phyloP scores from a whole-genome alignment of 2,329 filamentous ascomycete species.

The Geosmithia putterillii region DNA sequence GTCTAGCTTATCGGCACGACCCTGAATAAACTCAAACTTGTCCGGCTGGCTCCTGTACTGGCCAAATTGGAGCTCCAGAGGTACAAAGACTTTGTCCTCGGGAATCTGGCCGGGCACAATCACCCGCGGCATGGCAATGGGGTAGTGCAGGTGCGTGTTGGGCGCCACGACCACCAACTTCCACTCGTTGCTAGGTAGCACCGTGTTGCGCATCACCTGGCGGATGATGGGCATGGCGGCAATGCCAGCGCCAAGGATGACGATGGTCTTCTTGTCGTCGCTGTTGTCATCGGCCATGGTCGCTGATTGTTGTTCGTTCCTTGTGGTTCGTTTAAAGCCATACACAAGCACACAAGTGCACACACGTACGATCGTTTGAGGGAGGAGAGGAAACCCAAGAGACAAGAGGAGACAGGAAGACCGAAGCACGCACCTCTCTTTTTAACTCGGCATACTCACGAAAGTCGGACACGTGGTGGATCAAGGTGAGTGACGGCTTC shows the following conservation, averaged over 20 bases:
- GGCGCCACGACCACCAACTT: conserved; percentile 33
- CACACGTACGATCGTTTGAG: too few species aligned
- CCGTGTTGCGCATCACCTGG: conserved; percentile 32
- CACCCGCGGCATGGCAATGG: conserved; percentile 31
- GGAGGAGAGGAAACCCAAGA: too few species aligned
- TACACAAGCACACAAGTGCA: too few species aligned
- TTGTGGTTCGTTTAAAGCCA: too few species aligned
- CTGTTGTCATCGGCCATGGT: not conserved
- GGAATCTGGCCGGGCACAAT: conserved; percentile 31
- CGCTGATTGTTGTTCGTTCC: not conserved
- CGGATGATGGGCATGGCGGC: conserved; percentile 35
- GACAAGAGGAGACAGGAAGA: too few species aligned
- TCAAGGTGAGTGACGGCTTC: too few species aligned
- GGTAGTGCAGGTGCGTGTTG: conserved; percentile 36
- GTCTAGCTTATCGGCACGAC: conserved; percentile 31
- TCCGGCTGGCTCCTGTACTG: conserved; percentile 25
- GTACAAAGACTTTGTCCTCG: conserved; percentile 23
- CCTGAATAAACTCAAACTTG: conserved; percentile 40
- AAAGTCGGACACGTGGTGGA: too few species aligned
- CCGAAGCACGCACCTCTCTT: too few species aligned
- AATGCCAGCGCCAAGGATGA: conserved; percentile 36
- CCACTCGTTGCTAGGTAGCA: conserved; percentile 24
- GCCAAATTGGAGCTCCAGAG: conserved; percentile 29
- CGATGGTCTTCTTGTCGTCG: conserved; percentile 22
- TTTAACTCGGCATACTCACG: too few species aligned